Evolutionary conservation across 2,329 filamentous ascomycete genomes (phyloP), one percentile per base, ranked within the genome.

Genomic region (Epichloe baconii): DNA sequence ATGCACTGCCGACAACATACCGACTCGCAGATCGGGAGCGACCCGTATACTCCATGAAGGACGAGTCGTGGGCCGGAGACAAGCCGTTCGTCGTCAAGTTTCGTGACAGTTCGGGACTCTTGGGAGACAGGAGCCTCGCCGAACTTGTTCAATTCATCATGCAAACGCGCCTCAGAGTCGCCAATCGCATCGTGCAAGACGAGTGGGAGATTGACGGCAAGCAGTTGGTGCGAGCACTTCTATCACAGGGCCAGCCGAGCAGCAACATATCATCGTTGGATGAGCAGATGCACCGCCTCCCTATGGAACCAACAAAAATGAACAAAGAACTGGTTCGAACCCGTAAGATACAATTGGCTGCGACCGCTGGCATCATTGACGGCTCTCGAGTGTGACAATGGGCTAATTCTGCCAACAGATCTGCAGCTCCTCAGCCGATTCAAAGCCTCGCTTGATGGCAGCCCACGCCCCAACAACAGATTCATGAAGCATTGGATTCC

Each of bases 401-500:
- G 31, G 10, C 10, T 11, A 11, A 11, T 8, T 31, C 31, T 31
- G 31, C 31, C 34, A 37, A n/a, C 50, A 77, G 75, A 74, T 46
- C 59, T 75, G 35, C 71, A 71, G 49, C 61, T 77, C 7, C 62
- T 78, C 11, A 71, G 69, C 15, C 74, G 72, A 26, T 78, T 77
- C 64, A 75, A 74, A 49, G 69, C 70, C 3, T 74, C 70, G 5
- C 61, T 78, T 2, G 73, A 77, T 51, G 74, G 74, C 3, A 70
- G 70, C 23, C 70, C 72, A 0, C 68, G 72, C 36, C 63, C 68
- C 2, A 59, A 66, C 35, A 73, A 70, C 48, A 66, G 64, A 10
- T 75, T 73, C 57, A 71, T 71, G 64, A 73, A 68, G 56, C 63
- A 71, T 44, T 77, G 72, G 62, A 64, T 74, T 6, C 72, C 74